Evolutionary conservation across 2,329 filamentous ascomycete genomes (phyloP).

Genomic region (Dothistroma pini): DNA sequence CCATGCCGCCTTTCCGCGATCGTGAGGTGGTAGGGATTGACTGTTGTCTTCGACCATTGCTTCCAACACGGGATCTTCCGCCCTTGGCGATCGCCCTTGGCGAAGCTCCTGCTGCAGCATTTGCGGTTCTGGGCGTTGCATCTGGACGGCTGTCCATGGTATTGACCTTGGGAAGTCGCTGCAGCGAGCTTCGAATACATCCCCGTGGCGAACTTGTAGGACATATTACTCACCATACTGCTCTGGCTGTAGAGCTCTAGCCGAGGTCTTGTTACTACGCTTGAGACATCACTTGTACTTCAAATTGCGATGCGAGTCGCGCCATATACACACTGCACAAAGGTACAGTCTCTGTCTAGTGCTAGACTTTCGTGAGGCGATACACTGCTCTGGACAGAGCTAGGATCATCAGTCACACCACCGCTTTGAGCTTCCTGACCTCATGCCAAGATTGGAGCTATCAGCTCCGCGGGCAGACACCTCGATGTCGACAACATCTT

Average conservation of each 20-base stretch:
- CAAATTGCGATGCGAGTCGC: not conserved
- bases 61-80: not conserved
- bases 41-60: not conserved
- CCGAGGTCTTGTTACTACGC: not conserved
- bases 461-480: not conserved
- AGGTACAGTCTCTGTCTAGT: no score
- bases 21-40: conserved; percentile 17
- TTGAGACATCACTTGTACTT: not conserved
- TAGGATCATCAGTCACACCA: not conserved
- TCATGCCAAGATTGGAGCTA: not conserved
- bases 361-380: not conserved
- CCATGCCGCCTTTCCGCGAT: conserved; percentile 26
- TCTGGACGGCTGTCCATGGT: not conserved
- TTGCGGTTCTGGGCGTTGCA: not conserved
- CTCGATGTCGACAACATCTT: not conserved
- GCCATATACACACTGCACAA: no score
- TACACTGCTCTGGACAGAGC: not conserved
- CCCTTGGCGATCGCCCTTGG: not conserved
- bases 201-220: no score
- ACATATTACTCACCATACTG: no score
- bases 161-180: not conserved
- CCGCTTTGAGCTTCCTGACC: not conserved
- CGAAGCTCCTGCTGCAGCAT: not conserved
- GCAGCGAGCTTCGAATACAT: no score
- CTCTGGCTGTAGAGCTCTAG: not conserved